A percentile compares a stretch with the other conserved stretches of the same genome.
These are phyloP conservation scores for Fragaria vesca DNA, from an alignment of 306 rosid species.

Conservation along the genomic window DNA sequence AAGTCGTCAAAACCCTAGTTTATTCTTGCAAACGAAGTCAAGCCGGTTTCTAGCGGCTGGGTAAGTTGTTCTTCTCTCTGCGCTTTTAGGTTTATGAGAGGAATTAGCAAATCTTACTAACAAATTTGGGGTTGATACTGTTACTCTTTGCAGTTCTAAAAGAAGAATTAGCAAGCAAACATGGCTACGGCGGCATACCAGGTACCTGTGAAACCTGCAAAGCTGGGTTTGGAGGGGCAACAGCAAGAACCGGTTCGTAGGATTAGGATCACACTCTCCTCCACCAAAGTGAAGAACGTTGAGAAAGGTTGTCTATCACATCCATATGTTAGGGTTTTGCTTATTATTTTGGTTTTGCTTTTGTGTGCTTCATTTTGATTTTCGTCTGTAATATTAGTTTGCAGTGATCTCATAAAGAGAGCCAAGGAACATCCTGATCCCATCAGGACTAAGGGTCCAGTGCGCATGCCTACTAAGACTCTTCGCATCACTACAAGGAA, in stretches of 20 bases:
- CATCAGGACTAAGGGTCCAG: constrained; percentile 67
- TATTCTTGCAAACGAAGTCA: constrained; percentile 1
- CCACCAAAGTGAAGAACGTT: constrained; percentile 56
- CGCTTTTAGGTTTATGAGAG: neutral
- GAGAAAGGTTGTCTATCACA: constrained; percentile 44
- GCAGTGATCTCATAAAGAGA: constrained; percentile 57
- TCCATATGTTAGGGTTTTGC: neutral
- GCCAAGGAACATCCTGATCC: constrained; percentile 27
- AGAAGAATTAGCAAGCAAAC: neutral
- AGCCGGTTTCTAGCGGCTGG: constrained; percentile 1
- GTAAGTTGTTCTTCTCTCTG: neutral
- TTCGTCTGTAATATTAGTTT: constrained; percentile 30
- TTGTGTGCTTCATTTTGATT: neutral
- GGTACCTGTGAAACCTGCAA: constrained; percentile 46
- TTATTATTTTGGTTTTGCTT: neutral
- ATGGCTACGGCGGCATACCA: constrained; percentile 38
- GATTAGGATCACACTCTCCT: constrained; percentile 73
- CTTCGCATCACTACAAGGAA: constrained; percentile 65
- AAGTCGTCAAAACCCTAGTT: neutral
- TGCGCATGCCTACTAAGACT: constrained; percentile 71
- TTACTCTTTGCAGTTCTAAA: neutral
- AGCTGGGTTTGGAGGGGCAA: constrained; percentile 60
- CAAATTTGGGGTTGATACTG: neutral
- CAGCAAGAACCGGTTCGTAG: constrained; percentile 49
- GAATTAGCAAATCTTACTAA: neutral